Conservation (phyloP, 2,329 filamentous ascomycete genomes). For the Fusarium aywerte region DNA sequence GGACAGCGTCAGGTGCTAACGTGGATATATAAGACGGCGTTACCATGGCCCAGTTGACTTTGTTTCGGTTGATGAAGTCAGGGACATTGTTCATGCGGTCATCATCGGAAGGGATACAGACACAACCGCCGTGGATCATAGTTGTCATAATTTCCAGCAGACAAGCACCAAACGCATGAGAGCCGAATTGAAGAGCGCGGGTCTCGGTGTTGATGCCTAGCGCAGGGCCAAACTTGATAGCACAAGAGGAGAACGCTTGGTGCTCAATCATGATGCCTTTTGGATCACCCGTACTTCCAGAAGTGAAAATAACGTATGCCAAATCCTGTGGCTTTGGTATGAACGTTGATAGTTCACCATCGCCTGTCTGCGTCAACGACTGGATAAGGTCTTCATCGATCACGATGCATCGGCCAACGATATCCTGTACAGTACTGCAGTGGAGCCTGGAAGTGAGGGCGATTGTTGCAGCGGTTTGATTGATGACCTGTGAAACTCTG, state of each 20-base stretch:
- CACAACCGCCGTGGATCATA: slow-evolving; percentile 20
- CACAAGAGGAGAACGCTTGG: neutral
- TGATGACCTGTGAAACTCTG: neutral
- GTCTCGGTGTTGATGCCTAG: neutral
- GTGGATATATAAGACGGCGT: slow-evolving; percentile 31
- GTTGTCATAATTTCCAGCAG: slow-evolving; percentile 28
- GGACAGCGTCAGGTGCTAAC: neutral
- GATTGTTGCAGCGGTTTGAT: neutral
- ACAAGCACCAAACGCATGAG: slow-evolving; percentile 35
- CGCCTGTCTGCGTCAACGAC: no score
- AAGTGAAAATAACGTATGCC: slow-evolving; percentile 37
- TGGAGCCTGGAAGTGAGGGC: slow-evolving; percentile 4
- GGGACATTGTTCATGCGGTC: slow-evolving; percentile 38
- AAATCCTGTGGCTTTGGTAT: neutral
- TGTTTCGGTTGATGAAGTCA: slow-evolving; percentile 6
- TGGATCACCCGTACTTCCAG: slow-evolving; percentile 36
- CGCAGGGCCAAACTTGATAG: neutral
- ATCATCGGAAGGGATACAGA: slow-evolving; percentile 40
- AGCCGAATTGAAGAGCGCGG: slow-evolving; percentile 28
- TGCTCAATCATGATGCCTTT: slow-evolving; percentile 32
- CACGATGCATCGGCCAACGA: neutral
- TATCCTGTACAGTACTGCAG: neutral
- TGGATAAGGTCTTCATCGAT: neutral
- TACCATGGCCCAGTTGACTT: slow-evolving; percentile 27
- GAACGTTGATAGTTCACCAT: no score